phyloP scores from a whole-genome alignment of 805 yeast species.

The Metschnikowia similis region DNA sequence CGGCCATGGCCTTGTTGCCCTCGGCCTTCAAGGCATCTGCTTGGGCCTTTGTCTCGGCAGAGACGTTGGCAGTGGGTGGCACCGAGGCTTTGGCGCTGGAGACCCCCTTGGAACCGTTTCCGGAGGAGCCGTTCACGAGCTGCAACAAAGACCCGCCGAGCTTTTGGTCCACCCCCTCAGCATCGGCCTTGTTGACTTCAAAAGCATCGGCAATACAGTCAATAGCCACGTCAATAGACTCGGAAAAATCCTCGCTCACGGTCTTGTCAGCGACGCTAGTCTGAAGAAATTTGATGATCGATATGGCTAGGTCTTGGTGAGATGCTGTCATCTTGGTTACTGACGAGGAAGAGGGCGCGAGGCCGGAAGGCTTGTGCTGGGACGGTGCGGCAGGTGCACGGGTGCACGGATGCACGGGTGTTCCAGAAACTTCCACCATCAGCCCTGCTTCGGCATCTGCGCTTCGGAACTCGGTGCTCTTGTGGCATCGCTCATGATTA shows the following conservation, averaged over 20 bases:
- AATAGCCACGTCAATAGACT: constrained; percentile 89
- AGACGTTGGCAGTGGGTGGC: constrained; percentile 34
- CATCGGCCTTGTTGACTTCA: constrained; percentile 51
- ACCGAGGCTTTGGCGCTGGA: constrained; percentile 20
- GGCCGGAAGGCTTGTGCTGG: background rate
- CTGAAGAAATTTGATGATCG: constrained; percentile 70
- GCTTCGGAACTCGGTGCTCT: too few relatives aligned
- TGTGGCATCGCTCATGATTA: too few relatives aligned
- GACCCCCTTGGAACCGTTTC: constrained; percentile 7
- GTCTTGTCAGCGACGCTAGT: constrained; percentile 54
- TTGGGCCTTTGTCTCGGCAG: constrained; percentile 53
- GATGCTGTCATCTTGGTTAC: constrained; percentile 37
- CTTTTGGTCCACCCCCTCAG: constrained; percentile 27
- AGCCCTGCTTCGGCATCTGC: background rate
- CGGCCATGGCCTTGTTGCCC: constrained; percentile 89
- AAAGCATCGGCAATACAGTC: constrained; percentile 90
- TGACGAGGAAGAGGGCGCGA: background rate
- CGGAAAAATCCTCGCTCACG: constrained; percentile 73
- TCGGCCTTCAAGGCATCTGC: constrained; percentile 85
- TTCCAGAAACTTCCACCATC: constrained; percentile 14
- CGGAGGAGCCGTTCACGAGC: constrained; percentile 29
- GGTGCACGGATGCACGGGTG: constrained; percentile 15
- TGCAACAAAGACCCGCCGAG: constrained; percentile 48
- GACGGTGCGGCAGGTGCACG: background rate
- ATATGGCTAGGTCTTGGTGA: constrained; percentile 65